Evolutionary conservation across 2,329 filamentous ascomycete species (phyloP), one percentile per base, ranked within the genome.

Genomic region (Penicillium sumatraense): DNA sequence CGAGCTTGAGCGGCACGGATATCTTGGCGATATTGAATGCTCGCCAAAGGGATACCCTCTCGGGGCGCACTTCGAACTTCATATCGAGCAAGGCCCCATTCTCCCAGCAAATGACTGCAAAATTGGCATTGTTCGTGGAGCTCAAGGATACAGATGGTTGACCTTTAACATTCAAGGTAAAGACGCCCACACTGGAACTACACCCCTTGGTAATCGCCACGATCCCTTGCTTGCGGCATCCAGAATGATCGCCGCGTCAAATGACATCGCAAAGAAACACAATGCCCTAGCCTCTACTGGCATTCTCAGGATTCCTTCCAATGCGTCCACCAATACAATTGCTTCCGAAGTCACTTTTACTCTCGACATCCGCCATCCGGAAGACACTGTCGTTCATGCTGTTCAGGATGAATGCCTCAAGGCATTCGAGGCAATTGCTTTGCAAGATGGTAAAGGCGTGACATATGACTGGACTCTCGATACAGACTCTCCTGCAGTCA

Each of bases 81-180:
- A 93, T 66, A 93, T 93, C 44, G 90, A 93, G 68, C 90, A 93
- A 69, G 89, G 89, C 0, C 88, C 89, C 0, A 83, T 90, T 13
- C 79, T 93, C 0, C 87, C 90, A 63, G 80, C 80, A 21, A 78
- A 80, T 13, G 72, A 78, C 13, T 79, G 83, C 54, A 85, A 85
- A 51, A 82, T 91, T 52, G 85, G 86, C 7, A 79, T 88, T 2
- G 88, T 91, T 1, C 80, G 81, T 23, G 87, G 87, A 2, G 87
- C 87, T 0, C 88, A 90, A 67, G 86, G 85, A 5, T 90, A 89
- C 68, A 82, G 83, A 56, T 90, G 88, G 88, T 83, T 85, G 65
- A 88, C 82, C 0, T 69, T 90, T 27, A 82, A 80, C 1, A 80
- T 90, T 1, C 72, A 76, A n/a, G 88, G 88, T 0, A 77, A 82